A percentile compares a stretch with the other conserved stretches of the same genome.
phyloP scores from a whole-genome alignment of 139 green algal genomes.

The Chlamydomonas urium region DNA sequence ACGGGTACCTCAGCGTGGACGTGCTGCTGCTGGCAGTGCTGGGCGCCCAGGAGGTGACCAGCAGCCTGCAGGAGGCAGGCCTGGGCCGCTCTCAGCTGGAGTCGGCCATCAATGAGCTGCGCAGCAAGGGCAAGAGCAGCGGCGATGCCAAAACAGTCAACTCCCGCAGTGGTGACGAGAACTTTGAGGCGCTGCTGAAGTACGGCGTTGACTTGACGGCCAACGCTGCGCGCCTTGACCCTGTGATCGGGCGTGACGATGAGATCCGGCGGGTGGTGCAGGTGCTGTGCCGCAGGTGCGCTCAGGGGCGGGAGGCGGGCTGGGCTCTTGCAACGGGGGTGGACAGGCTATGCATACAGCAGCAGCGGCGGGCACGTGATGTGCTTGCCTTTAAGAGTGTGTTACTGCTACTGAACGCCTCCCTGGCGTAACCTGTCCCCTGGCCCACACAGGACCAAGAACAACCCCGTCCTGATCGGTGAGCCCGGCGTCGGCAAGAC shows the following conservation, averaged over 20 bases:
- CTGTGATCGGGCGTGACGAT: constrained; percentile 81
- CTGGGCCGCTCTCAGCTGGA: constrained; percentile 57
- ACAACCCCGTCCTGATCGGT: constrained; percentile 96
- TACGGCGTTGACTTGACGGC: constrained; percentile 92
- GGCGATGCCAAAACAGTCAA: constrained; percentile 27
- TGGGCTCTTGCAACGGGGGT: too few species aligned
- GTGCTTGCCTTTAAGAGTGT: too few species aligned
- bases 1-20: constrained; percentile 75
- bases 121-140: constrained; percentile 20
- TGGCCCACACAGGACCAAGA: constrained; percentile 82
- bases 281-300: constrained; percentile 68
- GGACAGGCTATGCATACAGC: too few species aligned
- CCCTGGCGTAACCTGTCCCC: too few species aligned
- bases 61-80: constrained; percentile 37
- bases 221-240: constrained; percentile 84
- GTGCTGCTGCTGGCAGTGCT: constrained; percentile 64
- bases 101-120: constrained; percentile 61
- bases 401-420: too few species aligned
- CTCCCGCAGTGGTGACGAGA: constrained; percentile 49
- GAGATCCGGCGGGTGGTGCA: constrained; percentile 82
- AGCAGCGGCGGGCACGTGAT: too few species aligned
- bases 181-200: constrained; percentile 88
- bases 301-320: not conserved
- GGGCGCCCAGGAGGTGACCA: constrained; percentile 10
- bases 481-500: constrained; percentile 76